Conservation (phyloP, 75 land plant genomes). For the Selaginella moellendorffii region DNA sequence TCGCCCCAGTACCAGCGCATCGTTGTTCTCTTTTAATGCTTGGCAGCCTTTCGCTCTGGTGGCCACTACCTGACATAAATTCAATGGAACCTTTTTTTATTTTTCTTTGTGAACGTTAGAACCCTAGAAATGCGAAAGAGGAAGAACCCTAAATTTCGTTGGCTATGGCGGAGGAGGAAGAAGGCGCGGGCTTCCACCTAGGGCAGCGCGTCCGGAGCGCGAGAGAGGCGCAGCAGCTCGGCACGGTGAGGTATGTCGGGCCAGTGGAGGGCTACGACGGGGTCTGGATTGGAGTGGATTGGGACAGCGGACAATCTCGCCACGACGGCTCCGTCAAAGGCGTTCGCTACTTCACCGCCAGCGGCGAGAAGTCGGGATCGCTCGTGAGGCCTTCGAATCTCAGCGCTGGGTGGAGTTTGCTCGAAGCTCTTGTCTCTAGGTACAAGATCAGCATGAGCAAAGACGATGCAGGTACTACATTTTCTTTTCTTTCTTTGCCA, state of each 20-base stretch:
- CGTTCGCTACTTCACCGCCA: constrained; percentile 45
- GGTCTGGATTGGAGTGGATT: constrained; percentile 76
- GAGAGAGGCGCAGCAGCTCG: constrained; percentile 19
- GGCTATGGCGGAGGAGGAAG: constrained; percentile 2
- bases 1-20: no score
- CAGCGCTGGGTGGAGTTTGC: constrained; percentile 29
- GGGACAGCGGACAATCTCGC: constrained; percentile 63
- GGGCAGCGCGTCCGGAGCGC: neutral
- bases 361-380: constrained; percentile 35
- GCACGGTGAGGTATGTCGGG: constrained; percentile 69
- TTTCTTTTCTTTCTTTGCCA: no score
- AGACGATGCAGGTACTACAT: neutral
- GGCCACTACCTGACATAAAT: no score
- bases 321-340: constrained; percentile 73
- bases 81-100: no score
- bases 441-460: constrained; percentile 6
- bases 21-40: no score
- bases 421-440: constrained; percentile 10
- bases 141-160: no score
- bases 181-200: neutral
- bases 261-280: constrained; percentile 57
- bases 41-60: no score
- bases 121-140: neutral
- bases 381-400: constrained; percentile 49
- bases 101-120: neutral